Base-by-base conservation (phyloP, 805 yeast species). In the Jamesozyma hellenica region DNA sequence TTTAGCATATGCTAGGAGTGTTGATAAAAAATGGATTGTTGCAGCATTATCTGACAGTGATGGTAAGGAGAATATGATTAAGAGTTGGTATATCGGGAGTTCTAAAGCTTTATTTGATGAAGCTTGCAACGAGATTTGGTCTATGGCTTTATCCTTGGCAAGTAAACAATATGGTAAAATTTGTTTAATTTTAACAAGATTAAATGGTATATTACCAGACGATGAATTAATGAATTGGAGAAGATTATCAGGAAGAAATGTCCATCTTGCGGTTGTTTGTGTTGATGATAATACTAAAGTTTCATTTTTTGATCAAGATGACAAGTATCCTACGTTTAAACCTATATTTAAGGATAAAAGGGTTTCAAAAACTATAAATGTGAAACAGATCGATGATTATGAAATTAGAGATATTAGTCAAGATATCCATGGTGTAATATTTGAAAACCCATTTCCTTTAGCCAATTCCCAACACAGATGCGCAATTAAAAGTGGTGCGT, bases 11-110 rank as follows among this genome's bases (percentile, higher is more conserved):
- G 85, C 86, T 25, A 60, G 94, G 38, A 81, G 95, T 0, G 66
- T 74, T 3, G 95, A 88, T 56, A 77, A 77, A 44, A 76, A 75
- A 40, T 90, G 96, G 95, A 69, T 86, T 33, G 75, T 79, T 17
- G 94, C 85, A 0, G 80, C 94, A 0, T 86, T 96, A 94, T 70
- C 92, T 0, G 95, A 90, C 52, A 90, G 88, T 36, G 71, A 72
- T 55, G 95, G 95, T 0, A 66, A 67, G 3, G 68, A 75, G 11
- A 72, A 78, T 14, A 69, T 67, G 34, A 71, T 79, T 0, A 79
- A 75, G 47, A 71, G 86, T 0, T 82, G 90, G 88, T 70, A 68
- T 48, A 69, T 53, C 55, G 61, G 63, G 39, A 50, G 48, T 40
- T 52, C 63, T 1, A 62, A 52, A 31, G 47, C 51, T 2, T 51